Evolutionary conservation across 108 stramenopile genomes (phyloP).

Genomic region (Nitzschia sp.): DNA sequence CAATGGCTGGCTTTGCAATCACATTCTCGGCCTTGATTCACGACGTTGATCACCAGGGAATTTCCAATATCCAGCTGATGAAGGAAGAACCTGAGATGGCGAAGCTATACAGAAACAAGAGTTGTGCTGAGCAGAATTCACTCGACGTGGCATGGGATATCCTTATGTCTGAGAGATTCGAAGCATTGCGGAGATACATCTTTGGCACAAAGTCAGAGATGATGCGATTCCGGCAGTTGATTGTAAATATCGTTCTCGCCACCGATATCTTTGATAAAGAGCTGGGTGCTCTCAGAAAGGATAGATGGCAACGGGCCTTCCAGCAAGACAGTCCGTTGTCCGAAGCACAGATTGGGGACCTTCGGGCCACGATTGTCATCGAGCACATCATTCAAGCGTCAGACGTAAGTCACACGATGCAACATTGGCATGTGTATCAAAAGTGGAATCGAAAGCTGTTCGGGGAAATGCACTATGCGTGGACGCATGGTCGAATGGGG

Average conservation of each 20-base stretch:
- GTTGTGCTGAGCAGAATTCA: conserved; percentile 51
- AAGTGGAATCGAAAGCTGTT: conserved; percentile 24
- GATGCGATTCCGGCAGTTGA: conserved; percentile 15
- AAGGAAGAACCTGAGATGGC: conserved; percentile 37
- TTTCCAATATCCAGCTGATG: conserved; percentile 35
- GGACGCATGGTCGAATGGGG: not conserved
- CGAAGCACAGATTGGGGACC: not conserved
- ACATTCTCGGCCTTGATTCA: conserved; percentile 19
- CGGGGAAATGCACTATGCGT: conserved; percentile 9
- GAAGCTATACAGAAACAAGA: conserved; percentile 55
- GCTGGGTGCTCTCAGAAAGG: conserved; percentile 20
- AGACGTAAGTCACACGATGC: conserved; percentile 50
- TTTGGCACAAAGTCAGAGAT: conserved; percentile 5
- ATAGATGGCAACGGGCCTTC: conserved; percentile 42
- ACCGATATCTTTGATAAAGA: conserved; percentile 46
- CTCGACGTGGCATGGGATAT: conserved; percentile 22
- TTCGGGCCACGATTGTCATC: conserved; percentile 40
- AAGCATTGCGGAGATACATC: conserved; percentile 7
- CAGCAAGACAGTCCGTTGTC: not conserved
- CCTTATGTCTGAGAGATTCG: conserved; percentile 21
- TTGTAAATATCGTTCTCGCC: conserved; percentile 29
- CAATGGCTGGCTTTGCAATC: conserved; percentile 18
- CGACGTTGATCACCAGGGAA: conserved; percentile 24
- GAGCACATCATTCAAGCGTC: conserved; percentile 49
- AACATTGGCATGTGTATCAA: conserved; percentile 30